Evolutionary conservation across 2,329 filamentous ascomycete species (phyloP).

Genomic region (Pseudocercospora musae): DNA sequence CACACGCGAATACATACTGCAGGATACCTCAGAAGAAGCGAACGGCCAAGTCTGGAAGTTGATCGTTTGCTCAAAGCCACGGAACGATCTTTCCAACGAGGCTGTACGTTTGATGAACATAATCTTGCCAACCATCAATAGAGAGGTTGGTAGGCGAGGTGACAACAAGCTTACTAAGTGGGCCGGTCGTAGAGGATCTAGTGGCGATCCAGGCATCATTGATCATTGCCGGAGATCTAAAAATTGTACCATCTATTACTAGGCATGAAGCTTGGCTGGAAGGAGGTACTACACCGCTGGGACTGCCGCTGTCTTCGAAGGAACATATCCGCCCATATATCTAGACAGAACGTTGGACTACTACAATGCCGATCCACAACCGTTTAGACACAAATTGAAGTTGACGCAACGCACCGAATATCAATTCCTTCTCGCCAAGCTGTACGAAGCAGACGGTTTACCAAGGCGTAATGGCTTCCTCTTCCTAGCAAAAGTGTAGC

Average conservation of each 20-base stretch:
- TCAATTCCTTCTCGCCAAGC: no score
- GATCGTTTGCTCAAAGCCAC: neutral
- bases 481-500: no score
- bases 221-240: neutral
- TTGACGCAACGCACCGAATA: no score
- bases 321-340: no score
- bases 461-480: no score
- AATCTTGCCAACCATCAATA: neutral
- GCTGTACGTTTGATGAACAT: conserved; percentile 8
- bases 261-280: conserved; percentile 8
- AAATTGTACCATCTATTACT: neutral
- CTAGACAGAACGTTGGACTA: no score
- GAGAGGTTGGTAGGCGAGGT: neutral
- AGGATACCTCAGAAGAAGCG: conserved; percentile 1
- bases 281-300: neutral
- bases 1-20: neutral
- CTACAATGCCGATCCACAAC: no score
- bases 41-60: neutral
- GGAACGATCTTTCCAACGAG: conserved; percentile 2
- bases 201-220: neutral
- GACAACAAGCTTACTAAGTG: neutral
- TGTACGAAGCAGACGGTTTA: no score
- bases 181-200: neutral
- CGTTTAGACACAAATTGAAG: no score
- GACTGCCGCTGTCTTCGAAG: no score